phyloP scores from a whole-genome alignment of 192 early-diverging fungal species.

The Helicostylum pulchrum region DNA sequence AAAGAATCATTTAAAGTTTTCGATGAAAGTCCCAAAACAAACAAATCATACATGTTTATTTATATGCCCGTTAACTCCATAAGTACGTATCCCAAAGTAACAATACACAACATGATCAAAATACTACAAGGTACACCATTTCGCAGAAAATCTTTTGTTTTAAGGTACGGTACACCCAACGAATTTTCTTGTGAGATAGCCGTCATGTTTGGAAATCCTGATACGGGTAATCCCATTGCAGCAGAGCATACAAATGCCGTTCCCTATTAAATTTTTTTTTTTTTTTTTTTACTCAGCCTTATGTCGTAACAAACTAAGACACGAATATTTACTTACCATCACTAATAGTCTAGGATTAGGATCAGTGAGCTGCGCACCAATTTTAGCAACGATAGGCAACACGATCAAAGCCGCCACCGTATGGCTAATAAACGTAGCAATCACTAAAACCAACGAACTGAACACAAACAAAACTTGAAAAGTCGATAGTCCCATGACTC shows the following conservation, averaged over 20 bases:
- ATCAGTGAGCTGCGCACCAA: slow-evolving; percentile 75
- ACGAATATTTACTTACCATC: slow-evolving; percentile 56
- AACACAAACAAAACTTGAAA: slow-evolving; percentile 77
- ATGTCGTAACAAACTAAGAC: background rate
- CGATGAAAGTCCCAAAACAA: no score
- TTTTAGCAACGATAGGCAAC: slow-evolving; percentile 85
- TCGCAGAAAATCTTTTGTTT: slow-evolving; percentile 78
- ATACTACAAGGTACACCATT: slow-evolving; percentile 79
- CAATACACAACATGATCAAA: slow-evolving; percentile 66
- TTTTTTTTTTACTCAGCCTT: no score
- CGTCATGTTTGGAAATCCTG: slow-evolving; percentile 97
- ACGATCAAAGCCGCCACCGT: slow-evolving; percentile 95
- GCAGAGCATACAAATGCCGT: slow-evolving; percentile 82
- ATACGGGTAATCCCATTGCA: slow-evolving; percentile 91
- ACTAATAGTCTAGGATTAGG: slow-evolving; percentile 77
- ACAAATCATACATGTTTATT: no score
- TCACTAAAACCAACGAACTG: slow-evolving; percentile 71
- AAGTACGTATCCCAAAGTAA: slow-evolving; percentile 74
- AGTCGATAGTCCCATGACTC: slow-evolving; percentile 62
- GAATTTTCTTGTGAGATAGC: slow-evolving; percentile 90
- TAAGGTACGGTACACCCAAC: slow-evolving; percentile 78
- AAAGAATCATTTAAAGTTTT: no score
- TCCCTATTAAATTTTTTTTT: slow-evolving; percentile 42
- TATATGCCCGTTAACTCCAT: slow-evolving; percentile 56
- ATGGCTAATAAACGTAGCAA: slow-evolving; percentile 91